These are phyloP conservation scores for Ceratocystis diversiconidia DNA, from an alignment of 2,329 filamentous ascomycete species.

Conservation along the genomic window DNA sequence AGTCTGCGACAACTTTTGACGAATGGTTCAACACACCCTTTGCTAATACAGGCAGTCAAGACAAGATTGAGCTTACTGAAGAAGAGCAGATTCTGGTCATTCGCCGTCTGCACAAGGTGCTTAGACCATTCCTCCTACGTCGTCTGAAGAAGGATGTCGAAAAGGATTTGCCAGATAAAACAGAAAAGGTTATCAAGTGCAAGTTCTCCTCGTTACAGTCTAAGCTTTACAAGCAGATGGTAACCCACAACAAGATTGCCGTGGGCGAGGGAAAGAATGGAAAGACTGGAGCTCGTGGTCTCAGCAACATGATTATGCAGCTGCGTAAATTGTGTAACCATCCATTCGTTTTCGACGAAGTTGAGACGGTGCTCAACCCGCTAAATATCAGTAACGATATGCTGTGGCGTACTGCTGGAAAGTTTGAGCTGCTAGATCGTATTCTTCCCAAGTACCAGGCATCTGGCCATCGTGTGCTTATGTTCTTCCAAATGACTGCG, in stretches of 20 bases:
- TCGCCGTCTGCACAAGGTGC: constrained; percentile 92
- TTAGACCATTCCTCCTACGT: constrained; percentile 90
- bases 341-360: constrained; percentile 94
- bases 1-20: constrained; percentile 95
- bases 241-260: constrained; percentile 85
- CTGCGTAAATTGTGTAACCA: constrained; percentile 97
- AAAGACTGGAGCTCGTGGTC: constrained; percentile 81
- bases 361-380: constrained; percentile 97
- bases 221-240: constrained; percentile 93
- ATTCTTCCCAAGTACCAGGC: constrained; percentile 85
- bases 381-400: constrained; percentile 76
- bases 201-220: constrained; percentile 90
- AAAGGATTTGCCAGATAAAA: constrained; percentile 97
- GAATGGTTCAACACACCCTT: constrained; percentile 99
- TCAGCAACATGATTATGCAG: constrained; percentile 99
- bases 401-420: constrained; percentile 88
- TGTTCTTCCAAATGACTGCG: constrained; percentile 99
- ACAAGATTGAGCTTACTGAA: constrained; percentile 98
- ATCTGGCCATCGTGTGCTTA: constrained; percentile 86
- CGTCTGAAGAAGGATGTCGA: constrained; percentile 99
- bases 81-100: constrained; percentile 99
- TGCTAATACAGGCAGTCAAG: constrained; percentile 91
- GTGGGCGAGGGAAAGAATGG: constrained; percentile 92
- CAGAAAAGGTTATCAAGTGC: constrained; percentile 98
- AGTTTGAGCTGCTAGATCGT: constrained; percentile 89